Evolutionary conservation across 2,329 filamentous ascomycete genomes (phyloP).

Genomic region (Aspergillus quadricinctus): DNA sequence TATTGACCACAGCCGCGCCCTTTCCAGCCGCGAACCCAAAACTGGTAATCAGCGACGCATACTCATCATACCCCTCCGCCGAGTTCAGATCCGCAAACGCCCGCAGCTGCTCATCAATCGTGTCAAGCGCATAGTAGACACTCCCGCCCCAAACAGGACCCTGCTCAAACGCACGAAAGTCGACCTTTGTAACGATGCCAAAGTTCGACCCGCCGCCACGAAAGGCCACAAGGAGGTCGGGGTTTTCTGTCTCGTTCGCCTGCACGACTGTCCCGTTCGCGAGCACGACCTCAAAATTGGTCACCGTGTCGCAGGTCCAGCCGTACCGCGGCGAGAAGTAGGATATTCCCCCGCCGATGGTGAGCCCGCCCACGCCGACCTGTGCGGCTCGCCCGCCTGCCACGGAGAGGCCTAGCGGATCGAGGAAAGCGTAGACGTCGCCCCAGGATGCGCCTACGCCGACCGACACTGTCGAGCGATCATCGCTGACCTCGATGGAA

Average conservation of each 20-base stretch:
- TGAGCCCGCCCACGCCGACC: conserved; percentile 21
- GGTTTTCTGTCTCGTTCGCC: conserved; percentile 22
- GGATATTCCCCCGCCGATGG: conserved; percentile 3
- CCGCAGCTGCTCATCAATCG: neutral
- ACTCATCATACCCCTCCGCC: neutral
- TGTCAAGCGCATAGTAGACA: neutral
- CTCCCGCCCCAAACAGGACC: neutral
- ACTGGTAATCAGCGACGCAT: conserved; percentile 1
- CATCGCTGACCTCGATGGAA: neutral
- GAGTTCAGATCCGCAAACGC: neutral
- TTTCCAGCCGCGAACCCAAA: neutral
- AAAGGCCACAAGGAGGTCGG: conserved; percentile 28
- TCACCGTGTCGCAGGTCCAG: conserved; percentile 31
- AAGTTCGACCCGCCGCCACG: conserved; percentile 37
- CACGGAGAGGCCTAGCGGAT: conserved; percentile 12
- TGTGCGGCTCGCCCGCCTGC: conserved; percentile 14
- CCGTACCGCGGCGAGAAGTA: conserved; percentile 15
- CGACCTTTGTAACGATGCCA: conserved; percentile 27
- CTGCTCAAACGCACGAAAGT: conserved; percentile 7
- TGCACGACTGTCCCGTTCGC: conserved; percentile 30
- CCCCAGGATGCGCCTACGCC: conserved; percentile 2
- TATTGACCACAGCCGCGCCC: neutral
- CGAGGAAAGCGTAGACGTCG: conserved; percentile 6
- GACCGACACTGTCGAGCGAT: neutral
- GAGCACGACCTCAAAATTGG: conserved; percentile 32